Percentiles rank a stretch among this genome's conserved stretches.
Conservation (phyloP, 352 stramenopile genomes). For the Aphanomyces cochlioides region DNA sequence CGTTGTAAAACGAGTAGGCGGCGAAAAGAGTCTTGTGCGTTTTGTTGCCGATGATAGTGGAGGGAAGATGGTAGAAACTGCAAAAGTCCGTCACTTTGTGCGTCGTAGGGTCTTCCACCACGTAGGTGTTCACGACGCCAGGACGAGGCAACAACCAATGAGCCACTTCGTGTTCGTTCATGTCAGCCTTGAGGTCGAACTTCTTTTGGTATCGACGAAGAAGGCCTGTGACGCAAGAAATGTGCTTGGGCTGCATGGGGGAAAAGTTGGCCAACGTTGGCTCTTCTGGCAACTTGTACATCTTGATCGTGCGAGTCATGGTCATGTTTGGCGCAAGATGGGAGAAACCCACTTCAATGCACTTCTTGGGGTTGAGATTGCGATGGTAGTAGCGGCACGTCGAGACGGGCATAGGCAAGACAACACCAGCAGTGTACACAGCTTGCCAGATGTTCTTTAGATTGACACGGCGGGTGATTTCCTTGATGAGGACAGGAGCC, state of each 20-base stretch:
- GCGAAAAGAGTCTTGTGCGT: conserved; percentile 96
- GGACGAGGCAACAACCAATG: conserved; percentile 97
- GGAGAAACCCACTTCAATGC: conserved; percentile 98
- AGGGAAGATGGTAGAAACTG: conserved; percentile 98
- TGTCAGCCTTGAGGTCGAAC: conserved; percentile 81
- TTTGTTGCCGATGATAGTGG: conserved; percentile 91
- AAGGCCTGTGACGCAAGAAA: conserved; percentile 46
- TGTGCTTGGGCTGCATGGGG: conserved; percentile 53
- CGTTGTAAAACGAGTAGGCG: conserved; percentile 99
- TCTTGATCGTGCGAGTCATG: conserved; percentile 89
- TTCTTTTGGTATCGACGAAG: conserved; percentile 54
- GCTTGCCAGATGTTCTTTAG: conserved; percentile 91
- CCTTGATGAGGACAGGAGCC: conserved; percentile 98
- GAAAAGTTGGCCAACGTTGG: conserved; percentile 44
- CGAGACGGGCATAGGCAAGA: conserved; percentile 94
- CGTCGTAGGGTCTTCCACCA: conserved; percentile 68
- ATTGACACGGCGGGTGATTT: conserved; percentile 98
- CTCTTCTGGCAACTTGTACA: conserved; percentile 77
- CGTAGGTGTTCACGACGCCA: conserved; percentile 95
- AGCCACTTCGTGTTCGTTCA: conserved; percentile 89
- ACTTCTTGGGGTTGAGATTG: conserved; percentile 97
- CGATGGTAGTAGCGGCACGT: conserved; percentile 96
- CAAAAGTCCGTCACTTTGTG: conserved; percentile 91
- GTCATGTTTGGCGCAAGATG: conserved; percentile 91
- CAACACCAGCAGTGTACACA: conserved; percentile 97